These are phyloP conservation scores for Globisporangium mamillatum DNA, from an alignment of 352 stramenopile genomes.

Conservation along the genomic window DNA sequence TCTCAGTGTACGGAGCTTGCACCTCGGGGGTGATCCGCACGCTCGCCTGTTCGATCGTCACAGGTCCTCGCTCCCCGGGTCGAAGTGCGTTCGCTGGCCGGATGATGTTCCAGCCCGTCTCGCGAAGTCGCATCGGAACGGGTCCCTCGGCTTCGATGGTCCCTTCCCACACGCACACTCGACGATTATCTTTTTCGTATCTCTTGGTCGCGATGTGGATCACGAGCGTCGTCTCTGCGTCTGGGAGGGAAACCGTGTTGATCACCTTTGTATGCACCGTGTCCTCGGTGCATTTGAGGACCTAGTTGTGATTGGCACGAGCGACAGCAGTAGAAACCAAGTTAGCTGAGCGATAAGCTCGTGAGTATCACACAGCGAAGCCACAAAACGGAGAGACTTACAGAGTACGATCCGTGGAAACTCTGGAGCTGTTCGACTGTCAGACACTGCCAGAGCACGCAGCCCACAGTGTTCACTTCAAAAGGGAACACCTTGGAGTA, in stretches of 20 bases:
- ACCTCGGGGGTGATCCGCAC: conserved; percentile 10
- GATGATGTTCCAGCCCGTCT: conserved; percentile 31
- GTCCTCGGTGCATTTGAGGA: neutral
- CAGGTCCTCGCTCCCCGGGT: neutral
- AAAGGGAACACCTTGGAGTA: conserved; percentile 35
- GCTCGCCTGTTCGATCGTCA: conserved; percentile 8
- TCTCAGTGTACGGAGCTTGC: neutral
- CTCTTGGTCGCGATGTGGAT: conserved; percentile 27
- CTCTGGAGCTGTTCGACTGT: conserved; percentile 15
- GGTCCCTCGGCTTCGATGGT: conserved; percentile 31
- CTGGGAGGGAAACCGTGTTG: conserved; percentile 23
- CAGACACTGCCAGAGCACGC: conserved; percentile 29
- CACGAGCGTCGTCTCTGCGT: conserved; percentile 25
- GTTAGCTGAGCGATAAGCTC: neutral
- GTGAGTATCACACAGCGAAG: neutral
- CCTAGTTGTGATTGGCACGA: neutral
- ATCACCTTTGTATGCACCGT: conserved; percentile 25
- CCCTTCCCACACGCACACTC: conserved; percentile 31
- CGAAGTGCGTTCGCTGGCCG: conserved; percentile 3
- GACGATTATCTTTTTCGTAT: conserved; percentile 21
- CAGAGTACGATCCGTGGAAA: conserved; percentile 3
- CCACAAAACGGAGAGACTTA: neutral
- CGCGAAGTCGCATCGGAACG: conserved; percentile 27
- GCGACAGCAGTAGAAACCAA: neutral
- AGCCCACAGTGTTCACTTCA: conserved; percentile 25